Evolutionary conservation across 2,329 filamentous ascomycete species (phyloP).

Genomic region (Pleoardoris graminearum): DNA sequence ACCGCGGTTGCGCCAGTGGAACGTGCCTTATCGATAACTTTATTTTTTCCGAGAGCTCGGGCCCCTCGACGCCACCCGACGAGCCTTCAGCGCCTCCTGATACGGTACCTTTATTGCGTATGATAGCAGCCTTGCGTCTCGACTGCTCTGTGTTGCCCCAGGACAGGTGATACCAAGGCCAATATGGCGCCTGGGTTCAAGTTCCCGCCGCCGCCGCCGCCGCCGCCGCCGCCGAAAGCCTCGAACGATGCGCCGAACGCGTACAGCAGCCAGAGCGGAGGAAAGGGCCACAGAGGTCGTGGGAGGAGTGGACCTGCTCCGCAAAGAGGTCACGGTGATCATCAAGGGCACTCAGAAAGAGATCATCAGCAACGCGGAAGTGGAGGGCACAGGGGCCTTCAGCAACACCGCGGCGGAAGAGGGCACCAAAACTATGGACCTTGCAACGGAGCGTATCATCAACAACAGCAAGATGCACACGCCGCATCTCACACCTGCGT

Average conservation of each 20-base stretch:
- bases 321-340: slow-evolving; percentile 27
- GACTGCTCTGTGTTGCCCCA: too few species aligned
- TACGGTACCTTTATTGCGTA: too few species aligned
- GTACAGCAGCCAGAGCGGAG: slow-evolving; percentile 37
- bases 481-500: background rate
- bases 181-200: slow-evolving; percentile 43
- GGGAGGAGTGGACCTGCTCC: slow-evolving; percentile 31
- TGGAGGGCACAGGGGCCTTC: background rate
- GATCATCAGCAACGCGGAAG: slow-evolving; percentile 13
- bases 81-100: background rate
- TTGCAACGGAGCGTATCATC: too few species aligned
- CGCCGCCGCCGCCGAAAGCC: slow-evolving; percentile 45
- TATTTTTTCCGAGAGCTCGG: slow-evolving; percentile 9
- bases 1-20: slow-evolving; percentile 7
- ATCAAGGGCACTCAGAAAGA: slow-evolving; percentile 20
- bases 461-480: slow-evolving; percentile 10
- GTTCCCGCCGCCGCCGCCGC: slow-evolving; percentile 56
- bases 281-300: too few species aligned
- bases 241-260: slow-evolving; percentile 29
- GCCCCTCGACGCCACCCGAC: background rate
- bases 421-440: too few species aligned
- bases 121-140: too few species aligned
- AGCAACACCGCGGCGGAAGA: slow-evolving; percentile 16
- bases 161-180: too few species aligned
- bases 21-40: slow-evolving; percentile 17